A percentile compares a stretch with the other conserved stretches of the same genome.
Evolutionary conservation across 805 yeast genomes (phyloP).

Genomic region (Saccharomycopsis sp.): DNA sequence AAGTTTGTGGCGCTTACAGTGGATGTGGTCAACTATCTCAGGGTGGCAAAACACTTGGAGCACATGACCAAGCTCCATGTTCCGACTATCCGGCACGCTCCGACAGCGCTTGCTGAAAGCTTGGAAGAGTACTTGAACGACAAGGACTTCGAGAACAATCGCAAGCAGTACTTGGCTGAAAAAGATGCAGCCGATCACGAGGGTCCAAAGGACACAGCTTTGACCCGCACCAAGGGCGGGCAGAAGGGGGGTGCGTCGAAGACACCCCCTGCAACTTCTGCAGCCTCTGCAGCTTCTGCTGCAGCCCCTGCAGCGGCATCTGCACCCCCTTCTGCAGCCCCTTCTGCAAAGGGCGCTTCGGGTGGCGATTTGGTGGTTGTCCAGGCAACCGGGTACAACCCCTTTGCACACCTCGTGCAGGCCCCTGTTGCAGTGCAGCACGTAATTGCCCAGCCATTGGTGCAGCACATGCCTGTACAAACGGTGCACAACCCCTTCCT

Average conservation of each 20-base stretch:
- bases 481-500: conserved; percentile 5
- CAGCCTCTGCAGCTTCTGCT: conserved; percentile 30
- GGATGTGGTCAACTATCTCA: conserved; percentile 78
- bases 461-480: conserved; percentile 15
- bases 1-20: conserved; percentile 80
- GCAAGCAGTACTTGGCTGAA: conserved; percentile 71
- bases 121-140: conserved; percentile 86
- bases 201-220: conserved; percentile 3
- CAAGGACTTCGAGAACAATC: conserved; percentile 73
- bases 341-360: conserved; percentile 23
- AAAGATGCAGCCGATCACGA: conserved; percentile 36
- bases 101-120: conserved; percentile 81
- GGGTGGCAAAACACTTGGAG: conserved; percentile 85
- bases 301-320: conserved; percentile 19
- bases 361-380: conserved; percentile 8
- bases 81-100: conserved; percentile 96
- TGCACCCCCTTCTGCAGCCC: conserved; percentile 30
- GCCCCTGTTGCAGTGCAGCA: conserved; percentile 26
- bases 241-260: conserved; percentile 20
- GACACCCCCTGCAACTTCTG: conserved; percentile 24
- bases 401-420: conserved; percentile 26
- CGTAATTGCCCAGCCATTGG: conserved; percentile 21
- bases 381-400: conserved; percentile 27
- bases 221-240: conserved; percentile 6
- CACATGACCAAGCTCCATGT: conserved; percentile 82